These are phyloP conservation scores for Dictyostelium discoideum DNA, from an alignment of 78 protist species.

Conservation along the genomic window dicty_2.7 NC_007088.5:4078501-4079000, in stretches of 20 bases:
- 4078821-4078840: neutral
- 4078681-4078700: constrained; percentile 62
- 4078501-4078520: constrained; percentile 7
- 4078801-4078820: neutral
- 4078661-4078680: constrained; percentile 49
- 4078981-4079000: neutral
- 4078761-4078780: neutral
- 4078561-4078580: neutral
- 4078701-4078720: constrained; percentile 3
- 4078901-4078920: constrained; percentile 43
- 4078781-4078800: neutral
- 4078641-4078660: constrained; percentile 17
- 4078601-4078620: constrained; percentile 27
- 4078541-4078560: neutral
- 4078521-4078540: neutral
- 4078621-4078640: constrained; percentile 3
- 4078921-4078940: constrained; percentile 49
- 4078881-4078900: neutral
- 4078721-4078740: neutral
- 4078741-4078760: neutral
- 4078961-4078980: neutral
- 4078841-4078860: neutral
- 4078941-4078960: constrained; percentile 30
- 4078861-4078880: constrained; percentile 14
- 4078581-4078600: constrained; percentile 2